Evolutionary conservation across 2,329 filamentous ascomycete genomes (phyloP), one percentile per base, ranked within the genome.

Genomic region (Ophiostoma montium): DNA sequence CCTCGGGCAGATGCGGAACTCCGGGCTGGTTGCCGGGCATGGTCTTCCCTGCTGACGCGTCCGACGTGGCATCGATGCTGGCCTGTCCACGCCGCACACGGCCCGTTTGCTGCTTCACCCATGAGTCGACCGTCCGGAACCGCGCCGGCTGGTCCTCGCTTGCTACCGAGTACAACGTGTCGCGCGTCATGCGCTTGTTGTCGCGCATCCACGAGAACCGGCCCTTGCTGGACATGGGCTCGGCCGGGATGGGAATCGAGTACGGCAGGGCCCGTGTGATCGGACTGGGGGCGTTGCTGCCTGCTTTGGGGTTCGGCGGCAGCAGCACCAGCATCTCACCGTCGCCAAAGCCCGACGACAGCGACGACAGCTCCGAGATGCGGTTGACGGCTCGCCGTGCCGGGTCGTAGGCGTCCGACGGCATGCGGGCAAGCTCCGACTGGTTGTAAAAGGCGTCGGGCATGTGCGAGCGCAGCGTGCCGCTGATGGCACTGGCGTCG

Each of bases 271-370:
- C 31, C 39, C 6, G 13, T 13, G 47, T 16, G 7, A 23, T 18
- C 16, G 18, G 10, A 9, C 19, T 41, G 38, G 2, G 15, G n/a
- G 23, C 30, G 21, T 42, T 18, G 11, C 30, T 42, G 7, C n/a
- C n/a, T n/a, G 33, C 3, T 27, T 43, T 21, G 21, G 46, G 44
- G 12, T 35, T 36, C 30, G 35, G 27, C 61, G 63, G 6, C 67
- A 67, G 60, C 31, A 76, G 68, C 47, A 50, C 15, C 39, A 49
- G 30, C 27, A 80, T 75, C 41, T 79, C 74, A 21, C 71, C 75
- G 56, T 82, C 77, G 16, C 78, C 78, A 53, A 81, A 81, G 7
- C 77, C 78, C 0, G 78, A 82, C 0, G 78, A 81, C 4, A 82
- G 64, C 0, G 77, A 81, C 0, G 78, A 80, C 31, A 78, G 57